Conservation (phyloP, 1,139 yeast genomes). For the Scheffersomyces parashehatae region DNA sequence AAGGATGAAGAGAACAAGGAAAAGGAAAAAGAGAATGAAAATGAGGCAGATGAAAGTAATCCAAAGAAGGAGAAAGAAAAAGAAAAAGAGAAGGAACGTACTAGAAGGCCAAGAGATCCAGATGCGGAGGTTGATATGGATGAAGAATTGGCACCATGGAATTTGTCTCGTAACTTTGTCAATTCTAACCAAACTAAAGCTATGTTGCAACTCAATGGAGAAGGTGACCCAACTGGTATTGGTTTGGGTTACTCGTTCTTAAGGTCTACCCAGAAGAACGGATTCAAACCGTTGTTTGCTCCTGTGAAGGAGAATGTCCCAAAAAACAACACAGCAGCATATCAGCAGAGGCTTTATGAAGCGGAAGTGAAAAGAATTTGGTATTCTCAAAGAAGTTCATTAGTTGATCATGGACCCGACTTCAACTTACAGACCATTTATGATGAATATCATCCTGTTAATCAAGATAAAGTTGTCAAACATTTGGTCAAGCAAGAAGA, state of each 20-base stretch:
- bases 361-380: conserved; percentile 88
- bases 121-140: conserved; percentile 56
- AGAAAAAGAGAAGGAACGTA: conserved; percentile 20
- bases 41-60: not conserved
- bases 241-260: conserved; percentile 90
- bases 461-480: conserved; percentile 34
- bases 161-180: conserved; percentile 82
- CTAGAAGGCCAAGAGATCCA: conserved; percentile 22
- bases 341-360: conserved; percentile 90
- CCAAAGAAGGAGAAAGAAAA: conserved; percentile 31
- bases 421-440: conserved; percentile 28
- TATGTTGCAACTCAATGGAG: conserved; percentile 95
- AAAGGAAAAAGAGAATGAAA: conserved; percentile 24
- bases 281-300: conserved; percentile 68
- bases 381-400: conserved; percentile 77
- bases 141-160: conserved; percentile 94
- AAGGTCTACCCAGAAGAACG: conserved; percentile 93
- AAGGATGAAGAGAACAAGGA: conserved; percentile 32
- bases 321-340: conserved; percentile 57
- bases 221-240: conserved; percentile 93
- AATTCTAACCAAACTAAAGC: conserved; percentile 96
- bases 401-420: conserved; percentile 44
- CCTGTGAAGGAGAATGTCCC: conserved; percentile 46
- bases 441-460: conserved; percentile 40
- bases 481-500: conserved; percentile 38